phyloP scores from a whole-genome alignment of 208 protist genomes.

The Leptomonas seymouri region DNA sequence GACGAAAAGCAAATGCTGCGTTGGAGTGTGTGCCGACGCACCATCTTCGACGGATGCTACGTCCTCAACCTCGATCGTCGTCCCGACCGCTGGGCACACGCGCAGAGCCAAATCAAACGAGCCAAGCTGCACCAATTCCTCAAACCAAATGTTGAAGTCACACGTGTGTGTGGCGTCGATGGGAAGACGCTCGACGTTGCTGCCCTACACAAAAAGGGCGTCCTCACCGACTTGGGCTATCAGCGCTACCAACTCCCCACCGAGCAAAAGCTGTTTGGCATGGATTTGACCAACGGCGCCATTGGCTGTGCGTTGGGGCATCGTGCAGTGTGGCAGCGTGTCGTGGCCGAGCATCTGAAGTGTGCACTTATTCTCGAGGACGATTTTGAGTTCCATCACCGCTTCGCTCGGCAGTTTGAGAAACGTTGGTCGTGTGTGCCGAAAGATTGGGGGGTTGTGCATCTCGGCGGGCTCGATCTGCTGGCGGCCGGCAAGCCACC shows the following conservation, averaged over 20 bases:
- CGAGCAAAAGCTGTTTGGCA: slow-evolving; percentile 90
- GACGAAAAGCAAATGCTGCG: slow-evolving; percentile 41
- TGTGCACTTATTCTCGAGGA: slow-evolving; percentile 88
- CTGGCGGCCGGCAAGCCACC: slow-evolving; percentile 80
- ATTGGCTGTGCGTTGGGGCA: slow-evolving; percentile 89
- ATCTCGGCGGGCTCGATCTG: slow-evolving; percentile 89
- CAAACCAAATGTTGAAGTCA: slow-evolving; percentile 42
- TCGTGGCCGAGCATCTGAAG: slow-evolving; percentile 41
- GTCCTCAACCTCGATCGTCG: slow-evolving; percentile 90
- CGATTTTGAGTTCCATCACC: slow-evolving; percentile 88
- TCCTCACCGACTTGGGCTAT: slow-evolving; percentile 79
- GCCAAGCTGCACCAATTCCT: slow-evolving; percentile 64
- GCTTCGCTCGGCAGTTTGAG: slow-evolving; percentile 58
- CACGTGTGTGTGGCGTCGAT: slow-evolving; percentile 79
- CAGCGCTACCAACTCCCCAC: slow-evolving; percentile 68
- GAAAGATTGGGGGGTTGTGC: slow-evolving; percentile 88
- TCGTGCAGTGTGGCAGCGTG: slow-evolving; percentile 75
- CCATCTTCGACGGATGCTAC: slow-evolving; percentile 91
- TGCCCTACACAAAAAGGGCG: slow-evolving; percentile 40
- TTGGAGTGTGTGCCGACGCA: slow-evolving; percentile 16
- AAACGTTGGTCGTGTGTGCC: slow-evolving; percentile 69
- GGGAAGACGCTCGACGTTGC: slow-evolving; percentile 65
- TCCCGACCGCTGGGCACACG: slow-evolving; percentile 77
- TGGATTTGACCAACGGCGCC: slow-evolving; percentile 90
- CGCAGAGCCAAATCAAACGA: slow-evolving; percentile 59